Evolutionary conservation across 176 grass and related monocot species (phyloP).

Genomic region (Alloteropsis semialata): DNA sequence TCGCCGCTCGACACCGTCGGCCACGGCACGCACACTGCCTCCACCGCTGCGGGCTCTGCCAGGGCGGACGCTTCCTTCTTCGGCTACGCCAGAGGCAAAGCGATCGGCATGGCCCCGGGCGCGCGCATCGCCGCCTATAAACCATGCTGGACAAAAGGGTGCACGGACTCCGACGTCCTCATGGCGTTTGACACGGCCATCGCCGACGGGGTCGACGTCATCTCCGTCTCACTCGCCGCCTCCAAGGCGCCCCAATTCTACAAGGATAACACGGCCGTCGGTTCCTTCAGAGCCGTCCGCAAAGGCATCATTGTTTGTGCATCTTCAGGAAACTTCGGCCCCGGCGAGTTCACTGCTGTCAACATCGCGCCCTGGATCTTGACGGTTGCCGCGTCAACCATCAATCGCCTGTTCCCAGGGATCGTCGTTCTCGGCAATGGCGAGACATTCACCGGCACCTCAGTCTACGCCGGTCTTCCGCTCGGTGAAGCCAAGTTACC

Average conservation of each 20-base stretch:
- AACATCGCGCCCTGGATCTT: no score
- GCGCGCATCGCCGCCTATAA: slow-evolving; percentile 45
- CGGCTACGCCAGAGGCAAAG: not conserved
- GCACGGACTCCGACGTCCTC: no score
- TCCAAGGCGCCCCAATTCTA: not conserved
- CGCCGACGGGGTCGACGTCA: slow-evolving; percentile 14
- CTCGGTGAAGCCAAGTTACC: not conserved
- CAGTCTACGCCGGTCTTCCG: not conserved
- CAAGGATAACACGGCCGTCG: slow-evolving; percentile 17
- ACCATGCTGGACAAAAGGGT: not conserved
- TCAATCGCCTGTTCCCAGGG: slow-evolving; percentile 15
- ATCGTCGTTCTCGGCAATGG: slow-evolving; percentile 18
- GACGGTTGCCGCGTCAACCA: slow-evolving; percentile 27
- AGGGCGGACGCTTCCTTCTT: slow-evolving; percentile 4
- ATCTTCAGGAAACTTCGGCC: slow-evolving; percentile 27
- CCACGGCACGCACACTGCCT: slow-evolving; percentile 15
- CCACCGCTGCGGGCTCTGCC: no score
- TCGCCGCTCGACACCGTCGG: slow-evolving; percentile 42
- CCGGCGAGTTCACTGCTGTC: no score
- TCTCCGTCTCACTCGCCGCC: slow-evolving; percentile 15
- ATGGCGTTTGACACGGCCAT: slow-evolving; percentile 6
- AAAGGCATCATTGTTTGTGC: slow-evolving; percentile 32
- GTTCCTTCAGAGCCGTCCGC: slow-evolving; percentile 27
- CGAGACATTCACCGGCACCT: slow-evolving; percentile 1
- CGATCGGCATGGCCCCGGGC: slow-evolving; percentile 11